phyloP scores from a whole-genome alignment of 176 grass and related monocot species.

The Musa acuminata region DNA sequence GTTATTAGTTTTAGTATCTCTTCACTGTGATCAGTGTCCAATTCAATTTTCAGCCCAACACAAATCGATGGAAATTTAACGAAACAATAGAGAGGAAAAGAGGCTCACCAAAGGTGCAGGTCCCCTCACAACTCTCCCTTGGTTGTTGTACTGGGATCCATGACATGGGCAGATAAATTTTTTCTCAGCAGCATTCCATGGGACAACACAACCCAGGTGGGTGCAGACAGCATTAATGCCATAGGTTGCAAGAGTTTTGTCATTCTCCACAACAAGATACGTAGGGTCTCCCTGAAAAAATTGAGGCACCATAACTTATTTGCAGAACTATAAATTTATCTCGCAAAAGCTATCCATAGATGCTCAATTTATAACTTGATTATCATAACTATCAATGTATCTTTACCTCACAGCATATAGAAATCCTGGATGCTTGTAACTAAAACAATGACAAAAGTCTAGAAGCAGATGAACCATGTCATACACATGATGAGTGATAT shows the following conservation, averaged over 20 bases:
- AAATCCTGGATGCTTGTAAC: too few species aligned
- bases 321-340: not conserved
- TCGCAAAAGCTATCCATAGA: too few species aligned
- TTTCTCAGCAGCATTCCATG: conserved; percentile 79
- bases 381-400: too few species aligned
- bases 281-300: conserved; percentile 72
- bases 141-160: conserved; percentile 94
- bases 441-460: too few species aligned
- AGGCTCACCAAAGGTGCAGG: conserved; percentile 63
- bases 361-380: too few species aligned
- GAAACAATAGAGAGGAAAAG: not conserved
- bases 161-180: conserved; percentile 87
- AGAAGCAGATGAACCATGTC: too few species aligned
- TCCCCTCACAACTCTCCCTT: conserved; percentile 82
- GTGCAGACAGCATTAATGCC: conserved; percentile 83
- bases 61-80: not conserved
- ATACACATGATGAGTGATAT: too few species aligned
- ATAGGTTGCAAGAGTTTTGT: conserved; percentile 65
- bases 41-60: too few species aligned
- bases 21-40: not conserved
- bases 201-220: conserved; percentile 81
- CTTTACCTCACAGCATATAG: too few species aligned
- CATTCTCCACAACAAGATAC: conserved; percentile 69
- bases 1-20: too few species aligned
- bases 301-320: not conserved